Evolutionary conservation across 2,329 filamentous ascomycete species (phyloP), one percentile per base, ranked within the genome.

Genomic region (Herpotrichia juniperi): DNA sequence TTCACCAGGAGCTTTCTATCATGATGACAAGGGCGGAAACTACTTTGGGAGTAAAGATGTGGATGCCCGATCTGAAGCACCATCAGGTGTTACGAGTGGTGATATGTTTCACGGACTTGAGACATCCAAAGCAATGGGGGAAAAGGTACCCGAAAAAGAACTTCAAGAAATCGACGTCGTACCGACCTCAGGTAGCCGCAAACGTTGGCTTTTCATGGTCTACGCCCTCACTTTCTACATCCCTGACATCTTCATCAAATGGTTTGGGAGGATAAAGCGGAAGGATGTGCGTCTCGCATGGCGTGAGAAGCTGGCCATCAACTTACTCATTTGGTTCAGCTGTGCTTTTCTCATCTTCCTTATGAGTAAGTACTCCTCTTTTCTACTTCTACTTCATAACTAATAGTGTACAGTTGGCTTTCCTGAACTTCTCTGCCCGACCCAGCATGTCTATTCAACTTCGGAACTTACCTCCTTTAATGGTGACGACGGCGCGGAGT

Each of bases 21-120:
- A 82, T 30, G 84, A 89, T 53, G 93, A 97, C 73, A 91, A 92
- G 71, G 84, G 87, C 54, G 87, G 83, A 1, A 89, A 87, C 19
- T 97, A 96, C 70, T 97, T 97, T 64, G 89, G 88, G 47, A 86
- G 81, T 62, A 83, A 87, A 45, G 92, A 96, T 51, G 73, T 89
- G 9, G 94, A 99, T 69, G 81, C 87, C 7, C 91, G 92, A 37
- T 97, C 94, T 25, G 94, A 99, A 46, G 93, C 93, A 7, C 93
- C 93, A 3, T 97, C 93, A n/a, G 92, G 91, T 5, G 89, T 96
- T 69, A 90, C 93, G 42, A 90, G 85, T 47, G 61, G 94, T 7
- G 94, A 99, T 71, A 96, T 99, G 93, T 99, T 99, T 81, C 91
- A 92, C 68, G 96, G 97, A 66, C 81, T 97, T 7, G 93, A 97